Evolutionary conservation across 73 alveolate species (phyloP).

Genomic region (Breviolum minutum): DNA sequence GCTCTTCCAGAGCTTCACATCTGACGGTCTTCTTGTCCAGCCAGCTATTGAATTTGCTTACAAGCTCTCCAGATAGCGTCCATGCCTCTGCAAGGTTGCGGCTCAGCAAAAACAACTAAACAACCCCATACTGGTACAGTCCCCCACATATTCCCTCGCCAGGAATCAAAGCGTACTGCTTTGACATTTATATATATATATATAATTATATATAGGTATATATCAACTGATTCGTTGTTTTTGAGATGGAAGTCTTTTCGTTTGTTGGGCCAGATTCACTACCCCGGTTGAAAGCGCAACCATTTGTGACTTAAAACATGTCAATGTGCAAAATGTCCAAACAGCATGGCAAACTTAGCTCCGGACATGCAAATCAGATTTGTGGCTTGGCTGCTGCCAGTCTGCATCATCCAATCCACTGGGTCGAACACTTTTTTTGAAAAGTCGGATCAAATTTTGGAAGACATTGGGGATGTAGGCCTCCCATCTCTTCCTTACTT

Average conservation of each 20-base stretch:
- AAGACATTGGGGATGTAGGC: constrained; percentile 19
- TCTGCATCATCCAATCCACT: neutral
- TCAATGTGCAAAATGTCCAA: neutral
- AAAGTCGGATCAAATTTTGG: neutral
- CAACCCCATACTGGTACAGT: neutral
- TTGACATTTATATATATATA: neutral
- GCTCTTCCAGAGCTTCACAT: neutral
- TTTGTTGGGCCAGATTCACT: neutral
- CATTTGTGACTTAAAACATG: neutral
- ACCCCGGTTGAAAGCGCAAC: neutral
- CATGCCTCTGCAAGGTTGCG: constrained; percentile 18
- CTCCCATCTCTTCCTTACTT: neutral
- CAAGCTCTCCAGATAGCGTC: neutral
- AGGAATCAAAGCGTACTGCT: neutral
- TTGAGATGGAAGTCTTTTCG: neutral
- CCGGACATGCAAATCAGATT: neutral
- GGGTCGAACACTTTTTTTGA: neutral
- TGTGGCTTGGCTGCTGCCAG: neutral
- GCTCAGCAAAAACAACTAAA: neutral
- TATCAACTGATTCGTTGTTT: neutral
- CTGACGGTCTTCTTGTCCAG: neutral
- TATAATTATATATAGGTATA: too few relatives aligned
- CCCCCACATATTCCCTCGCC: neutral
- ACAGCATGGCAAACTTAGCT: too few relatives aligned
- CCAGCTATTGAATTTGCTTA: neutral